phyloP scores from a whole-genome alignment of 169 alveolate species.

The Perkinsus chesapeaki region DNA sequence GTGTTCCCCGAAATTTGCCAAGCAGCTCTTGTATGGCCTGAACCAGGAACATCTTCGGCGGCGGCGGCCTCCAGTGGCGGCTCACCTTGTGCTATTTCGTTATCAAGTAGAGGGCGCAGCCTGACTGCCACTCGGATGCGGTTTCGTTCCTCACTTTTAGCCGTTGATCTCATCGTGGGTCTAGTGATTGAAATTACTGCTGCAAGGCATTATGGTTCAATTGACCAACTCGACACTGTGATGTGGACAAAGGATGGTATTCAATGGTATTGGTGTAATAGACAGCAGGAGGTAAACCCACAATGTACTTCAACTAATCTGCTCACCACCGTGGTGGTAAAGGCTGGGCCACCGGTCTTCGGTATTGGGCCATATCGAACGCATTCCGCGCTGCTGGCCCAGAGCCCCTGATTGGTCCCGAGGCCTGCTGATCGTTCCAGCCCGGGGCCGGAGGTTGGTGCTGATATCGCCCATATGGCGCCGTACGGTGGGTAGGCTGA shows the following conservation, averaged over 20 bases:
- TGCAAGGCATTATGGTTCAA: not conserved
- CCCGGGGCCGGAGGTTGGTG: not conserved
- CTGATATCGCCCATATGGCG: not conserved
- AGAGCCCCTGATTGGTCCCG: not conserved
- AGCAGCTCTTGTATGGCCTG: not conserved
- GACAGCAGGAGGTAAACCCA: no score
- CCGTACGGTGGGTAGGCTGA: not conserved
- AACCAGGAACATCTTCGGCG: not conserved
- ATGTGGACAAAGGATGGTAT: not conserved
- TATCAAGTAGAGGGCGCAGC: not conserved
- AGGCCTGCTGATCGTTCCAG: not conserved
- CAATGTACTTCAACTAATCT: not conserved
- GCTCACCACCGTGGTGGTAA: not conserved
- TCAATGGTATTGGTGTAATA: not conserved
- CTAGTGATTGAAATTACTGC: not conserved
- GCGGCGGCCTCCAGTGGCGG: not conserved
- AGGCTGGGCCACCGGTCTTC: not conserved
- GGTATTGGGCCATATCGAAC: not conserved
- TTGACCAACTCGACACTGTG: not conserved
- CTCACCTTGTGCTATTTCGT: not conserved
- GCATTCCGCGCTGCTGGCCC: not conserved
- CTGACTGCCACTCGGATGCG: not conserved
- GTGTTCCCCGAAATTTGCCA: not conserved
- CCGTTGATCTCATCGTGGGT: no score
- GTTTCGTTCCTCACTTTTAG: not conserved